A percentile compares a stretch with the other conserved stretches of the same genome.
These are phyloP conservation scores for Ensete ventricosum DNA, from an alignment of 176 grass and related monocot genomes.

Conservation along the genomic window DNA sequence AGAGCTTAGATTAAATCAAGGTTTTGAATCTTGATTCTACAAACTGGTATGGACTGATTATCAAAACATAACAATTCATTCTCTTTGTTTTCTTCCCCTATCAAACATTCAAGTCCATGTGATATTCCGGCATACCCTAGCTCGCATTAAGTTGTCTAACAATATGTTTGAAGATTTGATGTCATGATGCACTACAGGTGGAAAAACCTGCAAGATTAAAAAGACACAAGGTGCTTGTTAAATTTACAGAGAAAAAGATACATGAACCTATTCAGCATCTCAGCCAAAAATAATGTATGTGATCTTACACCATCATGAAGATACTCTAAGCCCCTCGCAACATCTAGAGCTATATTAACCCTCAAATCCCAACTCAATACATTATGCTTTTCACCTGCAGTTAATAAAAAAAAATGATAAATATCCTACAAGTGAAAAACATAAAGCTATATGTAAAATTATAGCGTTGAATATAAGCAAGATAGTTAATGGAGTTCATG, in stretches of 20 bases:
- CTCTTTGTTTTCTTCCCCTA: too few species aligned
- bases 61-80: too few species aligned
- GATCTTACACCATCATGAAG: slow-evolving; percentile 84
- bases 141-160: slow-evolving; percentile 80
- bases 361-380: slow-evolving; percentile 69
- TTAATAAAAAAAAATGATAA: not conserved
- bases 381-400: slow-evolving; percentile 54
- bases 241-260: not conserved
- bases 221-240: not conserved
- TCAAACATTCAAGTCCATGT: not conserved
- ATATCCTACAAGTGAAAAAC: too few species aligned
- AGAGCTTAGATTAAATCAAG: not conserved
- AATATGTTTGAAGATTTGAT: slow-evolving; percentile 94
- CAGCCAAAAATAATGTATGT: slow-evolving; percentile 17
- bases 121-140: slow-evolving; percentile 49
- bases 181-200: slow-evolving; percentile 82
- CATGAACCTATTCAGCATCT: not conserved
- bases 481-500: too few species aligned
- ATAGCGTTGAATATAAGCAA: too few species aligned
- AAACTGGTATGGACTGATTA: too few species aligned
- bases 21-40: not conserved
- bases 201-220: slow-evolving; percentile 37
- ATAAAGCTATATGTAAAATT: too few species aligned
- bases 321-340: slow-evolving; percentile 88
- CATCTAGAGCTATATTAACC: slow-evolving; percentile 89